phyloP scores from a whole-genome alignment of 345 rosid species.

The Passiflora organensis region DNA sequence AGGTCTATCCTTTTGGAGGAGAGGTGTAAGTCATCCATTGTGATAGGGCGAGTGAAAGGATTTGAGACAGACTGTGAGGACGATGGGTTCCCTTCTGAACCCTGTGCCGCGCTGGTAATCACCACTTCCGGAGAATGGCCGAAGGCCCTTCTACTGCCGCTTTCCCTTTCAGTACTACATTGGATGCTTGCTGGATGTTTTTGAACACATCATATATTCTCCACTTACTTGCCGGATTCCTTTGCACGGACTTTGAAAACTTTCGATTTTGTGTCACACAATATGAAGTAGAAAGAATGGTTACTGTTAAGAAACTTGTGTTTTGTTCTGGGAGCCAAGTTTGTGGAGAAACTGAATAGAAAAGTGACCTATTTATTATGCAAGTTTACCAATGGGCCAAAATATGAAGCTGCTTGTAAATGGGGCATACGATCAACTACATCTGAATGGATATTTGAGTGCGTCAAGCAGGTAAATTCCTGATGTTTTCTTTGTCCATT shows the following conservation, averaged over 20 bases:
- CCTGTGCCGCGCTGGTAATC: too few species aligned
- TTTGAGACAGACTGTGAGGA: too few species aligned
- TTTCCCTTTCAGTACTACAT: too few species aligned
- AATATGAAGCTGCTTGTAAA: conserved; percentile 71
- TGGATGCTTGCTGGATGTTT: conserved; percentile 73
- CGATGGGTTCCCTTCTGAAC: too few species aligned
- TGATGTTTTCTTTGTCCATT: neutral
- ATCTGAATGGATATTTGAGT: conserved; percentile 80
- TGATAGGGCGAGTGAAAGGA: too few species aligned
- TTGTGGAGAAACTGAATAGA: conserved; percentile 51
- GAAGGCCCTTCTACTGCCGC: too few species aligned
- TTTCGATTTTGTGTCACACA: conserved; percentile 79
- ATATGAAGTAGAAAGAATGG: conserved; percentile 68
- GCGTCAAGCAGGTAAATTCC: conserved; percentile 69
- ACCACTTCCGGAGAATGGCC: too few species aligned
- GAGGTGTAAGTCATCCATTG: too few species aligned
- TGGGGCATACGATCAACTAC: conserved; percentile 66
- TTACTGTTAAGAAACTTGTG: conserved; percentile 68
- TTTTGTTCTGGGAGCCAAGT: conserved; percentile 77
- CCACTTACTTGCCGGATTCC: conserved; percentile 85
- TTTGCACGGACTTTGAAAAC: conserved; percentile 71
- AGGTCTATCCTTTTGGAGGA: too few species aligned
- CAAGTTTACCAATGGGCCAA: conserved; percentile 62
- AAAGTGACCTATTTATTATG: conserved; percentile 86
- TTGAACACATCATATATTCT: conserved; percentile 77